Evolutionary conservation across 2,329 filamentous ascomycete genomes (phyloP).

Genomic region (Diaporthe ampelina): DNA sequence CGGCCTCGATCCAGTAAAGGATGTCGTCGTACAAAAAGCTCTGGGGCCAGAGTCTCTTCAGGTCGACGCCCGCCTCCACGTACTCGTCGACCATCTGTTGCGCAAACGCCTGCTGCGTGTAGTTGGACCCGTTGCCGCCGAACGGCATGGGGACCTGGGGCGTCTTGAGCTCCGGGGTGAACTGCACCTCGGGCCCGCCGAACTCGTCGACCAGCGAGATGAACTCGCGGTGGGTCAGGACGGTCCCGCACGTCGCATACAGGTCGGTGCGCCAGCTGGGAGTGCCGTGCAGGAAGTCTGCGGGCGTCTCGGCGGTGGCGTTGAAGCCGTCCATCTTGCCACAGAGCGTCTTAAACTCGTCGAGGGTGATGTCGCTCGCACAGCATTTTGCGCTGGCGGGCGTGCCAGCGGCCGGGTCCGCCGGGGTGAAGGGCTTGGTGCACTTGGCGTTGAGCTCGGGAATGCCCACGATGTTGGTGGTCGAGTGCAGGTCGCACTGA

Average conservation of each 20-base stretch:
- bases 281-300: conserved; percentile 71
- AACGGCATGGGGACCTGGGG: conserved; percentile 81
- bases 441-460: conserved; percentile 76
- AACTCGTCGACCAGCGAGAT: conserved; percentile 70
- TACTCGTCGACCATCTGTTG: conserved; percentile 76
- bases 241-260: conserved; percentile 74
- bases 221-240: conserved; percentile 73
- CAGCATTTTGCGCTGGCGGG: conserved; percentile 76
- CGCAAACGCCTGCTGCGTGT: conserved; percentile 75
- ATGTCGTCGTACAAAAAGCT: conserved; percentile 76
- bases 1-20: conserved; percentile 75
- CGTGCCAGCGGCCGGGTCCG: conserved; percentile 56
- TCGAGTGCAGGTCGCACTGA: conserved; percentile 77
- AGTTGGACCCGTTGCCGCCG: conserved; percentile 60
- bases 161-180: conserved; percentile 77
- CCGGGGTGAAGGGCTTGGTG: conserved; percentile 71
- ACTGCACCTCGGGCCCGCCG: conserved; percentile 65
- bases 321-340: conserved; percentile 79
- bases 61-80: conserved; percentile 64
- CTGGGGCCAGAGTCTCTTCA: conserved; percentile 72
- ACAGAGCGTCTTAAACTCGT: conserved; percentile 77
- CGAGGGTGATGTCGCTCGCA: conserved; percentile 78
- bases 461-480: conserved; percentile 74
- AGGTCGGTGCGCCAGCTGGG: conserved; percentile 75
- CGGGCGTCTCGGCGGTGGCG: conserved; percentile 67